Conservation (phyloP, 108 stramenopile genomes). For the Aurantiochytrium sp. region DNA sequence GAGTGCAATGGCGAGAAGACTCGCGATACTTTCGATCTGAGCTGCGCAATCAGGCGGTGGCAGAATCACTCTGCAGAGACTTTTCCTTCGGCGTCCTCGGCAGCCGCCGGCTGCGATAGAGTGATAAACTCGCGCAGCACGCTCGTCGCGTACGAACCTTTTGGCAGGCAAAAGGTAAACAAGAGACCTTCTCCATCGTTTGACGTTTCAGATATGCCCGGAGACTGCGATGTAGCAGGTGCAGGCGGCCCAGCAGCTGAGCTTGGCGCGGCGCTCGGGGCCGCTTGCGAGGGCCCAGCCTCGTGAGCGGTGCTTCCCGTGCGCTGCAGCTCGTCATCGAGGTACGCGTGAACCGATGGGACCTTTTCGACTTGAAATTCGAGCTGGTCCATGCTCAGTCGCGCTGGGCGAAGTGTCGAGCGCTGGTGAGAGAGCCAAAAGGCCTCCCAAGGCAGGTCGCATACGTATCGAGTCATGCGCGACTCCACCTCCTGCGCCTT, state of each 20-base stretch:
- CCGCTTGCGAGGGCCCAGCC: neutral
- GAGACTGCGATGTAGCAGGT: too few relatives aligned
- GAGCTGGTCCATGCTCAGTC: neutral
- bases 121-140: neutral
- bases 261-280: neutral
- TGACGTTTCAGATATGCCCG: too few relatives aligned
- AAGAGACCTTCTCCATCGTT: constrained; percentile 6
- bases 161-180: neutral
- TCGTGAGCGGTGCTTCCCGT: neutral
- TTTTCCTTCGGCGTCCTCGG: too few relatives aligned
- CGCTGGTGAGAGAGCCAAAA: neutral
- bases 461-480: neutral
- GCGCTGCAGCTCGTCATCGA: neutral
- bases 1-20: too few relatives aligned
- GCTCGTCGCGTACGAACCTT: constrained; percentile 11
- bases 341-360: neutral
- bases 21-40: too few relatives aligned
- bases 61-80: too few relatives aligned
- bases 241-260: too few relatives aligned
- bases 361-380: neutral
- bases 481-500: neutral
- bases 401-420: neutral
- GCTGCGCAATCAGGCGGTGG: too few relatives aligned
- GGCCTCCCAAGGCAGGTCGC: neutral
- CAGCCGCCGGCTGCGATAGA: too few relatives aligned